Base-by-base conservation (phyloP, 495 filamentous ascomycete species). In the Tricharina praecox region DNA sequence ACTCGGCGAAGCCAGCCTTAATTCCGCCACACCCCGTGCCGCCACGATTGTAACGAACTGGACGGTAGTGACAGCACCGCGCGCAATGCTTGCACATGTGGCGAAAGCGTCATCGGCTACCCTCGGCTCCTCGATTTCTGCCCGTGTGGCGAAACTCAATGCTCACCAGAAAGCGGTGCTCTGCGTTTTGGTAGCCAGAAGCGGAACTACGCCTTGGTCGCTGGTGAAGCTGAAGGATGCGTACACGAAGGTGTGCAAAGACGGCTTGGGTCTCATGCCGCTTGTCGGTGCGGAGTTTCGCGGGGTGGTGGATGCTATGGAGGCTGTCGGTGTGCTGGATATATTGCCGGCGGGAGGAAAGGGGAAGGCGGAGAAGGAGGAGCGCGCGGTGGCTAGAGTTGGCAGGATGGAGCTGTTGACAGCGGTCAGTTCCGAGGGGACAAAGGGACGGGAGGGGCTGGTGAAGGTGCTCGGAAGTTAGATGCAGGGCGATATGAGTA, bases 131-230 rank as follows among this genome's bases (percentile, higher is more conserved):
- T 85, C 84, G 26, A 77, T 85, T 10, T 71, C 68, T 9, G 82
- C 93, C 51, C 74, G 90, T 45, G 72, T 99, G 4, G 79, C 82
- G 63, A 75, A 75, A 1, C 71, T 99, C 35, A 96, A 95, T 56
- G 71, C 96, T 0, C 90, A 99, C 55, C 92, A 96, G 67, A 99
- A 94, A 63, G 90, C 87, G 2, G 85, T 84, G 5, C 72, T 99
- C 20, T 96, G 92, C 63, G 73, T 87, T 0, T 68, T 96, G 23
- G 67, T 85, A 38, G 82, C 85, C 1, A 71, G 95, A 62, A 82
- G 72, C 56, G 66, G 68, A 10, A 79, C 49, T 1, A 44, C 55
- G 11, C 55, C 62, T 1, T 78, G 79, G 1, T 84, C 86, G 0
- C 90, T 78, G 0, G 70, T 88, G 51, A 85, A 84, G 56, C 65